These are phyloP conservation scores for Erysimum cheiranthoides DNA, from an alignment of 345 rosid genomes.

Conservation along the genomic window DNA sequence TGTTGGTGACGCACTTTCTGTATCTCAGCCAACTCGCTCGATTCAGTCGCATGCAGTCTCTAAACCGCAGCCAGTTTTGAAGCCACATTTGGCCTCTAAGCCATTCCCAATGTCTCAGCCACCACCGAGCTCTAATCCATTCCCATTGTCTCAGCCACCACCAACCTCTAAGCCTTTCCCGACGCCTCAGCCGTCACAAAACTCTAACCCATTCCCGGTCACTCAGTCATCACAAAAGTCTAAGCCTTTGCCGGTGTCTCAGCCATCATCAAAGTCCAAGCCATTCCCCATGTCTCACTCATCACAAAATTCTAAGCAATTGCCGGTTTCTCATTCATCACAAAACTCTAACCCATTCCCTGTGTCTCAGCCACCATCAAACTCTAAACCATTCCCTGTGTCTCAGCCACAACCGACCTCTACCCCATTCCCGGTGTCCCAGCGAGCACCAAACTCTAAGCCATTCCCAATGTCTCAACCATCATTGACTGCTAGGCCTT, in stretches of 20 bases:
- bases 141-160: neutral
- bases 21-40: conserved; percentile 20
- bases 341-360: neutral
- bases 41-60: conserved; percentile 32
- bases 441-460: neutral
- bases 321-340: neutral
- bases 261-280: neutral
- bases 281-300: neutral
- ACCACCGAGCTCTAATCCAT: neutral
- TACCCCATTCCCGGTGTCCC: conserved; percentile 3
- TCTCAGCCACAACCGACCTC: neutral
- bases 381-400: neutral
- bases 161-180: conserved; percentile 1
- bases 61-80: conserved; percentile 40
- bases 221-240: conserved; percentile 4
- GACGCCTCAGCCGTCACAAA: neutral
- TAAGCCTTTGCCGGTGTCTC: conserved; percentile 20
- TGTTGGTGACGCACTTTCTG: conserved; percentile 24
- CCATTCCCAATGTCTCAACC: conserved; percentile 19
- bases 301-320: neutral
- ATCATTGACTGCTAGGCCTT: neutral
- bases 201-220: neutral
- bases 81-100: neutral
- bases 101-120: conserved; percentile 26
- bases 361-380: neutral